phyloP scores from a whole-genome alignment of 2,329 filamentous ascomycete species.

The Alternaria rosae region DNA sequence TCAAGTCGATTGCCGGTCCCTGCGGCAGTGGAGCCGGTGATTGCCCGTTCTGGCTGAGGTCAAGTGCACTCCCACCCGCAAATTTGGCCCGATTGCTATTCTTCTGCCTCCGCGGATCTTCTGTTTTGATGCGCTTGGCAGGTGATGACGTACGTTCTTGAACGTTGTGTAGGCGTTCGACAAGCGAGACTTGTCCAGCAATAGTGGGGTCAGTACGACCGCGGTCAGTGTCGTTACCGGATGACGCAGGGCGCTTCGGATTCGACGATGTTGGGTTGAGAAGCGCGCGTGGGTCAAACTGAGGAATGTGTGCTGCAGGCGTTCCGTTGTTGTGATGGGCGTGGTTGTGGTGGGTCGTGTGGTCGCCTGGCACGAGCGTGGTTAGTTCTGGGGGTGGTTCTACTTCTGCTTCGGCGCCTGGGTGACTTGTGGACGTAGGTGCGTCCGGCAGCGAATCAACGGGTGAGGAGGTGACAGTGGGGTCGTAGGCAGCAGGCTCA shows the following conservation, averaged over 20 bases:
- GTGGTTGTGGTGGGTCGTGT: constrained; percentile 13
- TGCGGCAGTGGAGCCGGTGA: constrained; percentile 4
- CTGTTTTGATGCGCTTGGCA: constrained; percentile 43
- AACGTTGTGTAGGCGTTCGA: constrained; percentile 80
- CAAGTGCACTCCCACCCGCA: constrained; percentile 49
- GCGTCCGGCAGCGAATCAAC: neutral
- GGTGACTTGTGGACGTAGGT: constrained; percentile 6
- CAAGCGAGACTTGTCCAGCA: constrained; percentile 65
- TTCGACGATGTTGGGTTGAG: constrained; percentile 44
- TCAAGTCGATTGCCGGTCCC: constrained; percentile 40
- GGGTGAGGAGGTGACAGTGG: neutral
- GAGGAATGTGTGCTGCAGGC: constrained; percentile 12
- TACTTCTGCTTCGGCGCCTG: neutral
- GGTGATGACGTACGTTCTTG: constrained; percentile 69
- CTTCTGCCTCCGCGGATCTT: constrained; percentile 26
- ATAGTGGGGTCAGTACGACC: constrained; percentile 31
- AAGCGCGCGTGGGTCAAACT: constrained; percentile 41
- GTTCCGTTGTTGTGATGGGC: constrained; percentile 21
- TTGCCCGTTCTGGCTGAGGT: constrained; percentile 45
- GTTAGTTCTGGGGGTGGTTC: constrained; percentile 23
- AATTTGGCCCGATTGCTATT: constrained; percentile 24
- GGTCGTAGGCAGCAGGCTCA: neutral
- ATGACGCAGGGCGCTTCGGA: constrained; percentile 42
- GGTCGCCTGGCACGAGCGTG: constrained; percentile 26
- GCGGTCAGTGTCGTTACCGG: constrained; percentile 28